A percentile compares a stretch with the other conserved stretches of the same genome.
Evolutionary conservation across 805 yeast species (phyloP).

Genomic region (Ogataea zsoltii): DNA sequence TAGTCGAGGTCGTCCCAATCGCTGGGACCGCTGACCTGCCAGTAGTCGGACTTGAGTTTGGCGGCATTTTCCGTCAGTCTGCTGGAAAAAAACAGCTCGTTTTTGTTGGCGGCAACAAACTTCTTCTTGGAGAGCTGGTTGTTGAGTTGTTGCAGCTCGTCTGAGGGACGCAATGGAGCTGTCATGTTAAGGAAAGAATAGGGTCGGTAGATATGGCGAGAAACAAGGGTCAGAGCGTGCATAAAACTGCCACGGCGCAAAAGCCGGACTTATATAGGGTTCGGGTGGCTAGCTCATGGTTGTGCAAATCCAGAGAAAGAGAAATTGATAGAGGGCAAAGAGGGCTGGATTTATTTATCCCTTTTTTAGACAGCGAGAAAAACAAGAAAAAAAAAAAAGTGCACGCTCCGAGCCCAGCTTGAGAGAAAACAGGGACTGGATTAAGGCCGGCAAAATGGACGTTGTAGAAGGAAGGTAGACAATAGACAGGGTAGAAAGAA

Average conservation of each 20-base stretch:
- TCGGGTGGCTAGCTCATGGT: neutral
- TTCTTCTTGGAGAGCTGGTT: conserved; percentile 10
- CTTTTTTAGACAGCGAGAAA: neutral
- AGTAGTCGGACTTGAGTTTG: conserved; percentile 36
- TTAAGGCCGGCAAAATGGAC: no score
- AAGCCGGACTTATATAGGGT: neutral
- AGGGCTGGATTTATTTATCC: conserved; percentile 3
- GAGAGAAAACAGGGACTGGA: no score
- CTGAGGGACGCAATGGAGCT: neutral
- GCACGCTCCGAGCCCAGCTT: no score
- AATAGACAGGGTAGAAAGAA: no score
- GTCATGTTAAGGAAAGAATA: conserved; percentile 5
- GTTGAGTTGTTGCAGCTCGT: conserved; percentile 13
- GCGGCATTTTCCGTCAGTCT: conserved; percentile 6
- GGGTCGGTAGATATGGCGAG: conserved; percentile 3
- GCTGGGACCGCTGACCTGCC: conserved; percentile 32
- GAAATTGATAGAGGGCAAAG: neutral
- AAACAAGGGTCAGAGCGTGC: neutral
- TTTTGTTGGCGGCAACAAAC: neutral
- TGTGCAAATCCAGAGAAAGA: neutral
- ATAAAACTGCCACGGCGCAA: neutral
- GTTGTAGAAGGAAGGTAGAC: no score
- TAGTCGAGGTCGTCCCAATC: conserved; percentile 15
- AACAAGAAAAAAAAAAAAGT: neutral
- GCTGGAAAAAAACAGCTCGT: conserved; percentile 7